phyloP scores from a whole-genome alignment of 2,329 filamentous ascomycete species.

The Phialocephala subalpina region DNA sequence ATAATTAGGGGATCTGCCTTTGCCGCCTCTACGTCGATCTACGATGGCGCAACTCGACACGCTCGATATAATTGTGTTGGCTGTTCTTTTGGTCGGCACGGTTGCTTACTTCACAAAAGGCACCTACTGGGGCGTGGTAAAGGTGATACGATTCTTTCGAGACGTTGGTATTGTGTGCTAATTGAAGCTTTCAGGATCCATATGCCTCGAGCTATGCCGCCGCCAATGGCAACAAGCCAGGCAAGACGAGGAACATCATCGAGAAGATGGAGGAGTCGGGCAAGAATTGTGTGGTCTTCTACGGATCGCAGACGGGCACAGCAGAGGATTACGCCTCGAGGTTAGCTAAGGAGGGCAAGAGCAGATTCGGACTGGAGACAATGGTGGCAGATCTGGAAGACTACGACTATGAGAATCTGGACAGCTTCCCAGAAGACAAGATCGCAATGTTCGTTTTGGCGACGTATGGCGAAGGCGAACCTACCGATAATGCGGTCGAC shows the following conservation, averaged over 20 bases:
- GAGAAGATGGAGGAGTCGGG: slow-evolving; percentile 95
- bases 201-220: slow-evolving; percentile 80
- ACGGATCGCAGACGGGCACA: slow-evolving; percentile 97
- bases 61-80: slow-evolving; percentile 91
- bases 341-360: slow-evolving; percentile 96
- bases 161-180: no score
- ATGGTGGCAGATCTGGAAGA: slow-evolving; percentile 99
- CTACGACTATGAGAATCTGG: slow-evolving; percentile 95
- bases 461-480: slow-evolving; percentile 97
- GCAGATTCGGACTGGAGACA: slow-evolving; percentile 93
- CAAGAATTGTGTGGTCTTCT: slow-evolving; percentile 99
- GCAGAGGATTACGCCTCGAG: slow-evolving; percentile 98
- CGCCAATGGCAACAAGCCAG: slow-evolving; percentile 75
- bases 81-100: slow-evolving; percentile 83
- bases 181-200: slow-evolving; percentile 51
- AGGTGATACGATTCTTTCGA: slow-evolving; percentile 58
- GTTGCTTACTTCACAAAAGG: slow-evolving; percentile 98
- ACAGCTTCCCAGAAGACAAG: slow-evolving; percentile 88
- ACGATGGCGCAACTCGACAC: slow-evolving; percentile 95
- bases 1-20: background rate
- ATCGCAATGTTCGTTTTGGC: slow-evolving; percentile 94
- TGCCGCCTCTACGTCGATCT: background rate
- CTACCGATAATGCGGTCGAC: slow-evolving; percentile 97
- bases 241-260: slow-evolving; percentile 89
- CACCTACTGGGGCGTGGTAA: slow-evolving; percentile 87